These are phyloP conservation scores for Pinus albicaulis DNA, from an alignment of 75 land plant species.

Conservation along the genomic window DNA sequence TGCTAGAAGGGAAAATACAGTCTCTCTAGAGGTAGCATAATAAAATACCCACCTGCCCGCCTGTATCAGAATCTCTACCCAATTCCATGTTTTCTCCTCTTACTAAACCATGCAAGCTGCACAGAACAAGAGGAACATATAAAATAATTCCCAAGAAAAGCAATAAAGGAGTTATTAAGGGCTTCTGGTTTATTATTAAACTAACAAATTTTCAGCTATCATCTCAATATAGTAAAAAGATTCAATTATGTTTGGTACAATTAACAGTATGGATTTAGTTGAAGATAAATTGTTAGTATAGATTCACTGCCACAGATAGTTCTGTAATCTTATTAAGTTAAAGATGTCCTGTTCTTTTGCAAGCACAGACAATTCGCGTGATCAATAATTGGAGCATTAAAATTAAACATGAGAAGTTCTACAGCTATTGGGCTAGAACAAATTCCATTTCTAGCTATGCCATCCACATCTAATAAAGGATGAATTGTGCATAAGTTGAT, in stretches of 20 bases:
- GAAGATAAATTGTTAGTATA: not conserved
- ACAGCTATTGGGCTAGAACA: too few species aligned
- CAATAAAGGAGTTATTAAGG: not conserved
- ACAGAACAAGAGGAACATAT: not conserved
- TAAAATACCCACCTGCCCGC: slow-evolving; percentile 66
- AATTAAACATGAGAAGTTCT: too few species aligned
- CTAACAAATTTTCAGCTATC: not conserved
- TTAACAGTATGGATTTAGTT: not conserved
- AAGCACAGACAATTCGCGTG: too few species aligned
- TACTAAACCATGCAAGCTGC: slow-evolving; percentile 87
- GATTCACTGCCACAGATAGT: not conserved
- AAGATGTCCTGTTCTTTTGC: too few species aligned
- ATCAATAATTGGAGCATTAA: too few species aligned
- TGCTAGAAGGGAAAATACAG: not conserved
- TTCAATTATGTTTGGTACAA: not conserved
- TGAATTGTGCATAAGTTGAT: too few species aligned
- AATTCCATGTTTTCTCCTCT: slow-evolving; percentile 96
- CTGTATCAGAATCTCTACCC: slow-evolving; percentile 92
- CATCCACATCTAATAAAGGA: too few species aligned
- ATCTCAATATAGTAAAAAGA: not conserved
- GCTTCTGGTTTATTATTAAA: not conserved
- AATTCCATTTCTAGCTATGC: too few species aligned
- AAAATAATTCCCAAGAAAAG: not conserved
- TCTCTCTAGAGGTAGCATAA: not conserved
- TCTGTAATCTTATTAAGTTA: too few species aligned